phyloP scores from a whole-genome alignment of 2,329 filamentous ascomycete species.

The Pleoardoris graminearum region DNA sequence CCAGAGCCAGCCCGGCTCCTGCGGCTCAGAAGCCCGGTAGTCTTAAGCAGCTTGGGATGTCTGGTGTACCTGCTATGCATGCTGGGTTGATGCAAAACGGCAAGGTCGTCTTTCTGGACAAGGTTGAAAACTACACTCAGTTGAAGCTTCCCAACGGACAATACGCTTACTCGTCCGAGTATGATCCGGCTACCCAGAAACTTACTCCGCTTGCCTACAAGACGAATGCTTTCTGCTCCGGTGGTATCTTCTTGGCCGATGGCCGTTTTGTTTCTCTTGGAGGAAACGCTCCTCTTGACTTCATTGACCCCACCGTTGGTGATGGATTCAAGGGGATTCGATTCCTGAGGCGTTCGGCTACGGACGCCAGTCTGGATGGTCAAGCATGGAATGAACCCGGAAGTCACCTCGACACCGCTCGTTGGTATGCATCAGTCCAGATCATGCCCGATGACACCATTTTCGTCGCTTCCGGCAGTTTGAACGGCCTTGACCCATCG shows the following conservation, averaged over 20 bases:
- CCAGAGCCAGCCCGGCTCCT: constrained; percentile 52
- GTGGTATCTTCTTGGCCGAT: constrained; percentile 62
- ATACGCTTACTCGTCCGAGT: constrained; percentile 64
- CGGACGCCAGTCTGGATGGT: constrained; percentile 52
- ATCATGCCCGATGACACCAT: constrained; percentile 60
- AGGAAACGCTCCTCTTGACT: constrained; percentile 60
- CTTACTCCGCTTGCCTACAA: constrained; percentile 54
- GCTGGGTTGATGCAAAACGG: constrained; percentile 63
- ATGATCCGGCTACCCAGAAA: constrained; percentile 56
- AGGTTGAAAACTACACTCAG: constrained; percentile 65
- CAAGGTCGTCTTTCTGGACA: constrained; percentile 64
- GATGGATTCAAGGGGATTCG: constrained; percentile 64
- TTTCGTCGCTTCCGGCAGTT: constrained; percentile 63
- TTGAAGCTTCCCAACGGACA: constrained; percentile 57
- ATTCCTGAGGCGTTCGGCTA: constrained; percentile 54
- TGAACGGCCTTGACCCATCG: constrained; percentile 61
- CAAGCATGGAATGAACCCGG: constrained; percentile 60
- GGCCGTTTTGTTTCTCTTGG: constrained; percentile 60
- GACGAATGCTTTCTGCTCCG: constrained; percentile 66
- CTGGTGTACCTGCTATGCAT: constrained; percentile 67
- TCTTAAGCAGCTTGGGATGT: constrained; percentile 57
- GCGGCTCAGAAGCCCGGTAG: constrained; percentile 50
- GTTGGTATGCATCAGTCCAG: constrained; percentile 66
- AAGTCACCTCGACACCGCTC: constrained; percentile 56
- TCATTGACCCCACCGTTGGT: constrained; percentile 60